Evolutionary conservation across 257 asterid genomes (phyloP).

Genomic region (Thymus mandschuricus): DNA sequence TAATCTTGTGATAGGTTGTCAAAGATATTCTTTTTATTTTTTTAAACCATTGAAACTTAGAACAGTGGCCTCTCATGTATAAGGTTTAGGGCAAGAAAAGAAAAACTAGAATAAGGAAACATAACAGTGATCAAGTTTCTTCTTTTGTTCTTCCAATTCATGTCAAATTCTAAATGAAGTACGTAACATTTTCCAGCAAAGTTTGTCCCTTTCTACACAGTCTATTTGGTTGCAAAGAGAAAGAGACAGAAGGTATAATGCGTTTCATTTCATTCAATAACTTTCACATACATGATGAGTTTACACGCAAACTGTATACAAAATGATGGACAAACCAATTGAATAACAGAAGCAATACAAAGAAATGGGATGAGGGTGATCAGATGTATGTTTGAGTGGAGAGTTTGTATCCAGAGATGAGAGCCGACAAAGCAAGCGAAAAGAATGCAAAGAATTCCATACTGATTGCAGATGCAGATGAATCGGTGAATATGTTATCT

Average conservation of each 20-base stretch:
- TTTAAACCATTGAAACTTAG: constrained; percentile 29
- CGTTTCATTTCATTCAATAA: constrained; percentile 25
- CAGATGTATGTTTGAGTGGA: constrained; percentile 72
- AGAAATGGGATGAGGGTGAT: constrained; percentile 28
- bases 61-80: constrained; percentile 10
- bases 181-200: not conserved
- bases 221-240: not conserved
- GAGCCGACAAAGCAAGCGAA: constrained; percentile 65
- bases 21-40: constrained; percentile 43
- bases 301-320: constrained; percentile 18
- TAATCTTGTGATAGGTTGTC: constrained; percentile 31
- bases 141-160: not conserved
- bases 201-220: not conserved
- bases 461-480: constrained; percentile 81
- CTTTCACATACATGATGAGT: constrained; percentile 24
- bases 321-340: constrained; percentile 30
- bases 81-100: constrained; percentile 28
- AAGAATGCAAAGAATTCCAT: constrained; percentile 88
- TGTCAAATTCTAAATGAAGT: constrained; percentile 3
- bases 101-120: constrained; percentile 27
- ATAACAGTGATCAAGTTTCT: constrained; percentile 31
- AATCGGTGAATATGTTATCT: constrained; percentile 88
- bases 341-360: constrained; percentile 21
- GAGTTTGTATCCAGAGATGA: constrained; percentile 85
- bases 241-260: not conserved